Evolutionary conservation across 73 alveolate genomes (phyloP).

Genomic region (Paramecium sonneborni): DNA sequence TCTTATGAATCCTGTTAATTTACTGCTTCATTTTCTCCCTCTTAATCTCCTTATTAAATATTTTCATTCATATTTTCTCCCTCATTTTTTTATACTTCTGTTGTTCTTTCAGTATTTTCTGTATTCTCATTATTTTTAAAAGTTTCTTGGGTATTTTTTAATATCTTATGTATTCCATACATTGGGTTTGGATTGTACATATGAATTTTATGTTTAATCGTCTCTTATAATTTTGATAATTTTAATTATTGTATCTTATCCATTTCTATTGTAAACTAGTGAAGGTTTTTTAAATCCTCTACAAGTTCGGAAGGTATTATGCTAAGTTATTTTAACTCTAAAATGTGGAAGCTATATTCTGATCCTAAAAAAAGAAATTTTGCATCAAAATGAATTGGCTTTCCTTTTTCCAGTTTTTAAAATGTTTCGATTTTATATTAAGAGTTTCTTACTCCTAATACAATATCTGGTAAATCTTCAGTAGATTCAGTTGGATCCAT

Average conservation of each 20-base stretch:
- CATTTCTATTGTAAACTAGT: neutral
- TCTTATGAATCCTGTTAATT: neutral
- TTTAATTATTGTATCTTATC: neutral
- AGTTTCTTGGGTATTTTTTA: neutral
- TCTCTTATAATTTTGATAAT: neutral
- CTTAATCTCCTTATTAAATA: neutral
- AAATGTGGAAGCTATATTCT: constrained; percentile 20
- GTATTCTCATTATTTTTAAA: neutral
- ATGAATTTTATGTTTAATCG: neutral
- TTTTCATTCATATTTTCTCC: neutral
- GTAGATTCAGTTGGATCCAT: constrained; percentile 56
- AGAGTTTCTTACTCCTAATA: neutral
- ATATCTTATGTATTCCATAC: neutral
- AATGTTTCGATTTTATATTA: neutral
- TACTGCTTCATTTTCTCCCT: neutral
- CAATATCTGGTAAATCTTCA: neutral
- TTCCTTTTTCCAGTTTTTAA: neutral
- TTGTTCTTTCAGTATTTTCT: neutral
- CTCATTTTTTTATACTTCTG: neutral
- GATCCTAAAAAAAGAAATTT: constrained; percentile 30
- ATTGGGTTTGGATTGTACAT: neutral
- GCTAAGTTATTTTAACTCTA: neutral
- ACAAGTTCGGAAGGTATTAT: neutral
- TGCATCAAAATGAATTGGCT: constrained; percentile 46
- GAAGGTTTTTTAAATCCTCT: neutral